Evolutionary conservation across 345 rosid species (phyloP), one percentile per base, ranked within the genome.

Genomic region (Eutrema heterophyllum): DNA sequence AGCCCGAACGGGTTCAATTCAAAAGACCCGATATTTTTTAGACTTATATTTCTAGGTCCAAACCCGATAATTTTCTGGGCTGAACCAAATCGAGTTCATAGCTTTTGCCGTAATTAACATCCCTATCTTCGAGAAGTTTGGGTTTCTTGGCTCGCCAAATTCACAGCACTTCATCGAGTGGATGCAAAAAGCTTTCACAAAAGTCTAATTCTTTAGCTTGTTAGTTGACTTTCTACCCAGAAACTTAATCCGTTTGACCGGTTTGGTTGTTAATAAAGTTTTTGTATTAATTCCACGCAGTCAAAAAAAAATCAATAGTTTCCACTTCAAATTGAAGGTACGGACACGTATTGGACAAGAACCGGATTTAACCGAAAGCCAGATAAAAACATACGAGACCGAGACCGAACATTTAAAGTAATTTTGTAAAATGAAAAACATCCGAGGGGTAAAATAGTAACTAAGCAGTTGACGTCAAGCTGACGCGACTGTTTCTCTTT

Each of bases 401-500:
- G 24, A 21, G 24, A 21, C 24, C 24, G 6, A 29, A 35, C 44
- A 57, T 9, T 11, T 4, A 38, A 24, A 49, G 51, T 5, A 63
- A 62, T 40, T 51, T 24, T 30, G 60, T 56, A 66, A 57, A 46
- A 48, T 8, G 1, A 0, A 46, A 8, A 15, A 14, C 29, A 27
- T 7, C 0, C 0, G 0, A 59, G 30, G 79, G 73, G 39, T 59
- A 67, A 59, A 40, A 14, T 2, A 0, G 56, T 60, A 75, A 50
- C 2, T 68, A 2, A n/a, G n/a, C 10, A 0, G 51, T 24, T 4
- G 24, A 59, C 73, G 79, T 75, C n/a, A 14, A 67, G 73, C 68
- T 75, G 68, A 75, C 79, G 79, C 73, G 55, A 65, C 67, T 66
- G 13, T 24, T 4, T 64, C 64, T 55, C 59, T n/a, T 61, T 26